Evolutionary conservation across 208 protist species (phyloP), one percentile per base, ranked within the genome.

Genomic region (Acanthamoeba castellanii): DNA sequence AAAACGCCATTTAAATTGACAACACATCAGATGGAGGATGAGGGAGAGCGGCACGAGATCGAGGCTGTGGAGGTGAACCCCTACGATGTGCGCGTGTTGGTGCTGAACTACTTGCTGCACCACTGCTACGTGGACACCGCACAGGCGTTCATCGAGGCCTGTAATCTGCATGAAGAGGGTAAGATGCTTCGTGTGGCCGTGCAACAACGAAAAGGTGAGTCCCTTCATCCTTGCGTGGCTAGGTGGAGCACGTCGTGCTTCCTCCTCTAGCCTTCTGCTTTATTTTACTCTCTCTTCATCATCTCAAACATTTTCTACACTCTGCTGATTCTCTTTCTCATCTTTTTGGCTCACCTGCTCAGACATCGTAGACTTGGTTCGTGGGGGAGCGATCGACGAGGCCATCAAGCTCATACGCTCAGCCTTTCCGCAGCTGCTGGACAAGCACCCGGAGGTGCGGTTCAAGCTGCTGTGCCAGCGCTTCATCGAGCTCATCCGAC

Each of bases 111-210:
- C 64, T 20, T 92, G n/a, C 57, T 92, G 59, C 85, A 92, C 22
- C 50, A 92, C 59, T 92, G 85, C 85, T 92, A 92, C 85, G 85
- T 74, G 1, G 85, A 92, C 57, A 92, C 85, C 2, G 85, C 59
- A 27, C 52, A 92, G 32, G 85, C 85, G 3, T 92, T 92, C 20
- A 74, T 92, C 14, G 85, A 66, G 1, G 85, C 85, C 3, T 92
- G 85, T 57, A 72, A 92, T 52, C 85, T 92, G 37, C 85, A 92
- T 7, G 61, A 92, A 27, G 85, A 66, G 45, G 85, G 57, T 32
- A 18, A 70, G 47, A 25, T 55, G 13, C 59, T 92, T 18, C 59
- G 61, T 18, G 37, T 74, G 1, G 61, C 52, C 25, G 61, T 92
- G 1, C 85, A 92, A 20, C 59, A 92, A n/a, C 3, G 85, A 66